phyloP scores from a whole-genome alignment of 805 yeast species.

The Lachancea dasiensis region DNA sequence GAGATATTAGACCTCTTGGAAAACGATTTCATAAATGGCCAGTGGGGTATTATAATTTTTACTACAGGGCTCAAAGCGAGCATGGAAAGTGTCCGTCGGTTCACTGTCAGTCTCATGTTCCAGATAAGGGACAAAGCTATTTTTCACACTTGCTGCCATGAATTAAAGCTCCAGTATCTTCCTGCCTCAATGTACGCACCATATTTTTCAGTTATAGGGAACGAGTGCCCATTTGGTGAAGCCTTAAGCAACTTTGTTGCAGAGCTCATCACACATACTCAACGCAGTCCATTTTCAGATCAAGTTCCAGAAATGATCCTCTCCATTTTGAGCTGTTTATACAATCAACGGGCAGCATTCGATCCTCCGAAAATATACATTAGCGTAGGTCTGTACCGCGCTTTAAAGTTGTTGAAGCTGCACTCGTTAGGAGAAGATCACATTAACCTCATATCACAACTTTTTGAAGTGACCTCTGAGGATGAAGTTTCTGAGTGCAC shows the following conservation, averaged over 20 bases:
- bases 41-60: constrained; percentile 70
- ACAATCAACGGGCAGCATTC: constrained; percentile 44
- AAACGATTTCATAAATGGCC: constrained; percentile 49
- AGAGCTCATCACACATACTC: constrained; percentile 12
- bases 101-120: constrained; percentile 50
- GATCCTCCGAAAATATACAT: constrained; percentile 68
- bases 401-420: constrained; percentile 32
- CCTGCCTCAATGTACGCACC: constrained; percentile 60
- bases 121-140: constrained; percentile 43
- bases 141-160: constrained; percentile 38
- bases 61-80: constrained; percentile 72
- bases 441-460: constrained; percentile 26
- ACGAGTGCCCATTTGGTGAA: constrained; percentile 54
- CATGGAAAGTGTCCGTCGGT: constrained; percentile 70
- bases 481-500: constrained; percentile 48
- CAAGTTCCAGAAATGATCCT: constrained; percentile 1
- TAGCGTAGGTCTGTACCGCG: constrained; percentile 50
- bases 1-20: constrained; percentile 54
- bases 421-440: constrained; percentile 24
- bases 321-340: constrained; percentile 43
- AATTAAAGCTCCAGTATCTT: constrained; percentile 40
- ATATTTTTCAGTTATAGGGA: constrained; percentile 44
- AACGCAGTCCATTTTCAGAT: constrained; percentile 1
- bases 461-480: constrained; percentile 39
- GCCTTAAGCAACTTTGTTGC: constrained; percentile 42